phyloP scores from a whole-genome alignment of 768 basidiomycete genomes.

The Thelephora ganbajun region DNA sequence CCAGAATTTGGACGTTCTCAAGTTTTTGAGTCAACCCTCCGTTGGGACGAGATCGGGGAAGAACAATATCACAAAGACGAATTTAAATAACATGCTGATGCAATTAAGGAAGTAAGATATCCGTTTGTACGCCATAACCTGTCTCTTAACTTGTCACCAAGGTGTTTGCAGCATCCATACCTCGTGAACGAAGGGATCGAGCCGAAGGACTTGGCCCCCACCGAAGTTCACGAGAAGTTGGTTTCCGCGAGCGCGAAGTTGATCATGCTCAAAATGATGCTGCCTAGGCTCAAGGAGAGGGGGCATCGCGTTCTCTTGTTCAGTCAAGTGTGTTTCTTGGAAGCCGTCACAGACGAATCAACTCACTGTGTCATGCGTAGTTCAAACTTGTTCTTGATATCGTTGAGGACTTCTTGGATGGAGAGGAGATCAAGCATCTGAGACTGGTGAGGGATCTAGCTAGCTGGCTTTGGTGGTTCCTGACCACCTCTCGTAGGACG shows the following conservation, averaged over 20 bases:
- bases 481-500: constrained; percentile 42
- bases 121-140: neutral
- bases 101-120: constrained; percentile 64
- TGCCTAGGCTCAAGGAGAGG: constrained; percentile 73
- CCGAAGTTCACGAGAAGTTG: constrained; percentile 63
- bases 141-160: constrained; percentile 15
- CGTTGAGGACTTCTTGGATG: constrained; percentile 77
- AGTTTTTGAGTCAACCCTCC: constrained; percentile 35
- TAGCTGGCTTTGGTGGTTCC: neutral
- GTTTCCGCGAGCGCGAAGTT: constrained; percentile 82
- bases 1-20: constrained; percentile 56
- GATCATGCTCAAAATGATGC: constrained; percentile 54
- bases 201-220: constrained; percentile 37
- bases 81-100: constrained; percentile 78
- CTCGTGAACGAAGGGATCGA: constrained; percentile 73
- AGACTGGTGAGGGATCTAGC: constrained; percentile 40
- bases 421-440: constrained; percentile 69
- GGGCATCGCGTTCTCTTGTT: constrained; percentile 87
- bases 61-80: constrained; percentile 30
- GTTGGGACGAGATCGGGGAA: constrained; percentile 16
- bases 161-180: constrained; percentile 88
- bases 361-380: constrained; percentile 22
- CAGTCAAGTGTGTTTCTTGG: constrained; percentile 52
- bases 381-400: constrained; percentile 81
- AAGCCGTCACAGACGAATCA: neutral